Conservation (phyloP, 805 yeast genomes). For the Candida golubevii region DNA sequence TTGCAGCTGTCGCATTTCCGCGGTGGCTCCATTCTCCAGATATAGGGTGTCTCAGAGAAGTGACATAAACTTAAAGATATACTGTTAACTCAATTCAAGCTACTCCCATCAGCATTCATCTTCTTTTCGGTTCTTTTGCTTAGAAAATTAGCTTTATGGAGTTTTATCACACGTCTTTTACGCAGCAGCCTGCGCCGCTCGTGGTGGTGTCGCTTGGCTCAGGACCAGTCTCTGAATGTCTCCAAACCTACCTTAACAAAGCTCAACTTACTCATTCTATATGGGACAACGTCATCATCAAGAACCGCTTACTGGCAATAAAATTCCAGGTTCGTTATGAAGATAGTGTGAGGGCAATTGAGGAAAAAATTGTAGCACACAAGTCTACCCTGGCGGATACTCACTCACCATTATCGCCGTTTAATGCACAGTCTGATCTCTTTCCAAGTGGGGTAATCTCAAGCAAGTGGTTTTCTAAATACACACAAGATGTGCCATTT, state of each 20-base stretch:
- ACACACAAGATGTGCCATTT: constrained; percentile 29
- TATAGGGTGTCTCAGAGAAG: too few species aligned
- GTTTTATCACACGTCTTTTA: constrained; percentile 22
- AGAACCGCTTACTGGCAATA: constrained; percentile 30
- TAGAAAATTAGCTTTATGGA: constrained; percentile 24
- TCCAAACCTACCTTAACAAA: constrained; percentile 9
- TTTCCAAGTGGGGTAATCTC: constrained; percentile 29
- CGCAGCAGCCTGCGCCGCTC: constrained; percentile 37
- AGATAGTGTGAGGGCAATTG: constrained; percentile 3
- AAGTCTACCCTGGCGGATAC: constrained; percentile 5
- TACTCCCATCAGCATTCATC: too few species aligned
- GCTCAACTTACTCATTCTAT: constrained; percentile 18
- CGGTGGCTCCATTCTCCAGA: too few species aligned
- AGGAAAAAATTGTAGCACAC: constrained; percentile 3
- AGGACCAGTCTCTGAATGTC: constrained; percentile 1
- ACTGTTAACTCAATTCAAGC: too few species aligned
- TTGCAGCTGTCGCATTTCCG: too few species aligned
- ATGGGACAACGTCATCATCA: constrained; percentile 39
- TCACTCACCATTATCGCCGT: constrained; percentile 36
- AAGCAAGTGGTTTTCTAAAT: constrained; percentile 34
- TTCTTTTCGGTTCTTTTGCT: too few species aligned
- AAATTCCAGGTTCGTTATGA: constrained; percentile 26
- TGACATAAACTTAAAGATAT: too few species aligned
- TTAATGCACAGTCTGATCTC: constrained; percentile 26
- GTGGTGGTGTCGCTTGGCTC: constrained; percentile 15